Conservation (phyloP, 2,329 filamentous ascomycete species). For the Nigrospora osmanthi region DNA sequence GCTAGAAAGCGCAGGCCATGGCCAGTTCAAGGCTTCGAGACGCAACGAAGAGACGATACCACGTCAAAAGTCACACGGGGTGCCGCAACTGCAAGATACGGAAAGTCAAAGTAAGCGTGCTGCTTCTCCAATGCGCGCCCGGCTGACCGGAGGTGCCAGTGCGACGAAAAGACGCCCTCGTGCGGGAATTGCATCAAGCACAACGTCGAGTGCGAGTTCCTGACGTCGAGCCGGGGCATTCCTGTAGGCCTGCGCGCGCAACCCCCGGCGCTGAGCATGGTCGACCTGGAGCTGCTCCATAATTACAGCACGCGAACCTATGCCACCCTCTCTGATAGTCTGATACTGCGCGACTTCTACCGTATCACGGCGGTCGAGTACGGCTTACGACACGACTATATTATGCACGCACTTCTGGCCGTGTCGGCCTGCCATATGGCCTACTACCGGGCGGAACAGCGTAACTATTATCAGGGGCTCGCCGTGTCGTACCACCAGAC, state of each 20-base stretch:
- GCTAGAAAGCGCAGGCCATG: too few relatives aligned
- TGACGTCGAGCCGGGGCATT: not conserved
- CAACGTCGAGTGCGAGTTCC: constrained; percentile 9
- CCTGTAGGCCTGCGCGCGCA: not conserved
- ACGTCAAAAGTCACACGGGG: constrained; percentile 1
- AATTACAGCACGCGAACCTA: constrained; percentile 28
- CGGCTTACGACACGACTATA: constrained; percentile 24
- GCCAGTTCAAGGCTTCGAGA: too few relatives aligned
- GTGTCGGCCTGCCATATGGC: constrained; percentile 28
- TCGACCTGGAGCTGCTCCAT: constrained; percentile 29
- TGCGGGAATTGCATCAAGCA: constrained; percentile 10
- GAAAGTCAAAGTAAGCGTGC: constrained; percentile 9
- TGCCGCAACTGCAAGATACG: constrained; percentile 9
- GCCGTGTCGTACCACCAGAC: constrained; percentile 21
- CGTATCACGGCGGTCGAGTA: constrained; percentile 25
- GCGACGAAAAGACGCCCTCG: constrained; percentile 8
- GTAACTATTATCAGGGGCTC: constrained; percentile 17
- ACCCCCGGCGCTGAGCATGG: constrained; percentile 11
- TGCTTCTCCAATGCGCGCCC: too few relatives aligned
- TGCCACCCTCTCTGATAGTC: constrained; percentile 22
- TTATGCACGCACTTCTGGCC: constrained; percentile 27
- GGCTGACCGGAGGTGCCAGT: too few relatives aligned
- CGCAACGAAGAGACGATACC: too few relatives aligned
- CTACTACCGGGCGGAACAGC: constrained; percentile 13
- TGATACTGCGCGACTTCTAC: constrained; percentile 21